These are phyloP conservation scores for Mucor ambiguus DNA, from an alignment of 371 early-diverging fungal genomes.

Conservation along the genomic window DNA sequence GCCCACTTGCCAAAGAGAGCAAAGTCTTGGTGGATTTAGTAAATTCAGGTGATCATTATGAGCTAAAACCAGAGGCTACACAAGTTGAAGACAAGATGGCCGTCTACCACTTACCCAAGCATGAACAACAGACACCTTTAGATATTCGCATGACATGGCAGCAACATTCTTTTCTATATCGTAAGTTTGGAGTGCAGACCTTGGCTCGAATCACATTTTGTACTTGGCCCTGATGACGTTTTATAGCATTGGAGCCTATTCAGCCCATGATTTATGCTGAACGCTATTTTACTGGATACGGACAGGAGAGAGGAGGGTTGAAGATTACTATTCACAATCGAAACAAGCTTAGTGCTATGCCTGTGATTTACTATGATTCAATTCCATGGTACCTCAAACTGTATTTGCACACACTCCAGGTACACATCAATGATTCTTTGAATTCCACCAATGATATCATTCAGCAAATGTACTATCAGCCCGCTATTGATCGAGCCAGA, in stretches of 20 bases:
- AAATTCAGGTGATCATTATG: slow-evolving; percentile 36
- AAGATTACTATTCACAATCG: slow-evolving; percentile 72
- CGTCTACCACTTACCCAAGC: slow-evolving; percentile 43
- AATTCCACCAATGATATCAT: slow-evolving; percentile 36
- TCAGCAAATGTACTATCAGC: slow-evolving; percentile 62
- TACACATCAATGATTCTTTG: slow-evolving; percentile 33
- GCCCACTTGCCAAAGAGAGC: slow-evolving; percentile 67
- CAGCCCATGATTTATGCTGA: slow-evolving; percentile 67
- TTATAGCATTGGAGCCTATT: slow-evolving; percentile 33
- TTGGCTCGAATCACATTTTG: not conserved
- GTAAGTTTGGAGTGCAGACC: slow-evolving; percentile 26
- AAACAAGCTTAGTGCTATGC: slow-evolving; percentile 39
- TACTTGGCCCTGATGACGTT: not conserved
- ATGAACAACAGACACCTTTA: slow-evolving; percentile 21
- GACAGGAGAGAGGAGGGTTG: slow-evolving; percentile 86
- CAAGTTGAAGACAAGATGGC: slow-evolving; percentile 20
- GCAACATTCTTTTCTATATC: slow-evolving; percentile 42
- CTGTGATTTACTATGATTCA: slow-evolving; percentile 72
- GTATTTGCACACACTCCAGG: slow-evolving; percentile 83
- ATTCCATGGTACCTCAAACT: slow-evolving; percentile 93
- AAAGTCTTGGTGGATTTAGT: slow-evolving; percentile 51
- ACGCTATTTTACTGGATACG: slow-evolving; percentile 80
- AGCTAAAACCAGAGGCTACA: slow-evolving; percentile 36
- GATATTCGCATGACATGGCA: slow-evolving; percentile 53
- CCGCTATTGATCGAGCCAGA: slow-evolving; percentile 78